phyloP scores from a whole-genome alignment of 495 filamentous ascomycete genomes.

The Alectoria sarmentosa region DNA sequence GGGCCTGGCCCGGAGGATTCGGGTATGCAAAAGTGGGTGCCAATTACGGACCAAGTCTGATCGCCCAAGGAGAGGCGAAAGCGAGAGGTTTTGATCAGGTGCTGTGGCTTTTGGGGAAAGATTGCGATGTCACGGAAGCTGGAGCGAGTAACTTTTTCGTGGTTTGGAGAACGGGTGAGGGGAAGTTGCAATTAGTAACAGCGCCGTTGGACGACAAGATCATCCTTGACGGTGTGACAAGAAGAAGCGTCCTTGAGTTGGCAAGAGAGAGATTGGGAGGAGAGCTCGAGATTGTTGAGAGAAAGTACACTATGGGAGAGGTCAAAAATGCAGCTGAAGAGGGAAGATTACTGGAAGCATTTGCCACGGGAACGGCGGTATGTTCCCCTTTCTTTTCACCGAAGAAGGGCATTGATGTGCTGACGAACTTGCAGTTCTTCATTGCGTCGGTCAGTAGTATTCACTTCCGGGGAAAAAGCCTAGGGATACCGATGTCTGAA shows the following conservation, averaged over 20 bases:
- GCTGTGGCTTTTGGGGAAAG: slow-evolving; percentile 78
- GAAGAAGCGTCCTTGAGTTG: slow-evolving; percentile 67
- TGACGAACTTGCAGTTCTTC: slow-evolving; percentile 54
- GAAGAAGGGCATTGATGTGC: neutral
- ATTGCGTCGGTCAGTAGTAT: slow-evolving; percentile 73
- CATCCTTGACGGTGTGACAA: slow-evolving; percentile 80
- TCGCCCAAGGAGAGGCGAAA: slow-evolving; percentile 66
- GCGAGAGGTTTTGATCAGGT: slow-evolving; percentile 74
- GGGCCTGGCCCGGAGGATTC: slow-evolving; percentile 90
- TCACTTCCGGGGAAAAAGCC: slow-evolving; percentile 70
- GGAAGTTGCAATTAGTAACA: slow-evolving; percentile 67
- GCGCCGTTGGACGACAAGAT: slow-evolving; percentile 73
- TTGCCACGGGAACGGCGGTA: slow-evolving; percentile 82
- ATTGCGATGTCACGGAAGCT: slow-evolving; percentile 77
- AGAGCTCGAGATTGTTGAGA: slow-evolving; percentile 66
- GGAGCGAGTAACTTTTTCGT: slow-evolving; percentile 93
- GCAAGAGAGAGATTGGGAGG: slow-evolving; percentile 56
- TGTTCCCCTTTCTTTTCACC: slow-evolving; percentile 27
- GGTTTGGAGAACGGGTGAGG: slow-evolving; percentile 63
- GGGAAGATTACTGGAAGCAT: slow-evolving; percentile 74
- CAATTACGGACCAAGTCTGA: slow-evolving; percentile 79
- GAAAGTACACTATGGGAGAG: slow-evolving; percentile 72
- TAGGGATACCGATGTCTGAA: slow-evolving; percentile 66
- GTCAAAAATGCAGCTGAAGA: slow-evolving; percentile 64
- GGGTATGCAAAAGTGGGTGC: slow-evolving; percentile 87